Evolutionary conservation across 2,329 filamentous ascomycete genomes (phyloP), one percentile per base, ranked within the genome.

Genomic region (Paracorniculantispora psalliotae): DNA sequence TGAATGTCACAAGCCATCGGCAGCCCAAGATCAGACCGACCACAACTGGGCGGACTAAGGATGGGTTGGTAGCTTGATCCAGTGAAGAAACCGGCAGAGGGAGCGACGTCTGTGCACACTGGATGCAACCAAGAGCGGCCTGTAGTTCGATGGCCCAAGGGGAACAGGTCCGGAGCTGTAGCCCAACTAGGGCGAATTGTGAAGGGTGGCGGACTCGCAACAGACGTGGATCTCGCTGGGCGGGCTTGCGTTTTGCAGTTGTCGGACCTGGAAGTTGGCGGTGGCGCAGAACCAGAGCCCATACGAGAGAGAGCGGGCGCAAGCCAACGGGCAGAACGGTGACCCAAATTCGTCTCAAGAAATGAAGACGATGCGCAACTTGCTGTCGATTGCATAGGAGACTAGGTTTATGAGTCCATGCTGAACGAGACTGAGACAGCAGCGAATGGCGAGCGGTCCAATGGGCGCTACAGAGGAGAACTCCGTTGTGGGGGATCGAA

Each of bases 401-500:
- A 37, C 10, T 6, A 50, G 12, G 23, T 43, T 10, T 17, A 23
- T 15, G 46, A 57, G 26, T 57, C 55, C 47, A 57, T 51, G 55
- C 37, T 43, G 37, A 12, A 33, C 55, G 35, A 44, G 35, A 57
- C 46, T 57, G 55, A 57, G 55, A 57, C 55, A 23, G 44, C 26
- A 57, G 54, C 33, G 33, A 49, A 35, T 23, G n/a, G 25, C 23
- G 19, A 49, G 46, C 50, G 52, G 48, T 26, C 57, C 43, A 59
- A 53, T 59, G 41, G 49, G 49, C 37, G 49, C 4, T 15, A 23
- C 21, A 47, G 23, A 53, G 43, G 23, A 46, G 30, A 47, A 28
- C 57, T 59, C 57, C 57, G 57, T 59, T 54, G 57, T 59, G 57
- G 57, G 57, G 57, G 57, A 59, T 59, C 57, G 57, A 59, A 54